These are phyloP conservation scores for Eucalyptus regnans DNA, from an alignment of 345 rosid species.

Conservation along the genomic window DNA sequence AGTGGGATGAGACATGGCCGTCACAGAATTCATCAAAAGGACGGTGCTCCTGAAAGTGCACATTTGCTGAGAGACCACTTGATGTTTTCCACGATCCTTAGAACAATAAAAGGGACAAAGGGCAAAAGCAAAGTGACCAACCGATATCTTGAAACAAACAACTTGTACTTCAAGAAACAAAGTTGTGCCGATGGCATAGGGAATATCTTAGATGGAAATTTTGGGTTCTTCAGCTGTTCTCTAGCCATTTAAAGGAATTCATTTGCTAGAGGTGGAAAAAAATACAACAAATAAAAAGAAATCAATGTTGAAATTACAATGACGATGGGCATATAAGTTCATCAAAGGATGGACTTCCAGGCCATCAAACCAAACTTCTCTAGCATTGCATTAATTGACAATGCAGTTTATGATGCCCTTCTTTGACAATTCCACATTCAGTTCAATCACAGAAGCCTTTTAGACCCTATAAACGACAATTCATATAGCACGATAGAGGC, in stretches of 20 bases:
- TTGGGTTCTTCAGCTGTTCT: background rate
- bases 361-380: background rate
- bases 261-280: background rate
- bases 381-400: background rate
- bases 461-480: background rate
- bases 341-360: background rate
- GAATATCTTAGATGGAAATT: background rate
- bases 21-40: background rate
- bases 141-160: background rate
- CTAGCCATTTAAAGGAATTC: background rate
- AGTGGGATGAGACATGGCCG: background rate
- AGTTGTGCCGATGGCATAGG: background rate
- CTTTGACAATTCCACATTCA: background rate
- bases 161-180: background rate
- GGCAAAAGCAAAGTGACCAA: background rate
- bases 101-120: background rate
- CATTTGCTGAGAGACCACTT: background rate
- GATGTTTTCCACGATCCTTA: background rate
- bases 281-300: background rate
- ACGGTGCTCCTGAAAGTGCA: background rate
- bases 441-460: background rate
- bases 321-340: background rate
- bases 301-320: background rate
- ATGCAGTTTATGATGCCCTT: background rate
- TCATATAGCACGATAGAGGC: background rate